These are phyloP conservation scores for Cladorrhinum sp. DNA, from an alignment of 2,329 filamentous ascomycete genomes.

Conservation along the genomic window DNA sequence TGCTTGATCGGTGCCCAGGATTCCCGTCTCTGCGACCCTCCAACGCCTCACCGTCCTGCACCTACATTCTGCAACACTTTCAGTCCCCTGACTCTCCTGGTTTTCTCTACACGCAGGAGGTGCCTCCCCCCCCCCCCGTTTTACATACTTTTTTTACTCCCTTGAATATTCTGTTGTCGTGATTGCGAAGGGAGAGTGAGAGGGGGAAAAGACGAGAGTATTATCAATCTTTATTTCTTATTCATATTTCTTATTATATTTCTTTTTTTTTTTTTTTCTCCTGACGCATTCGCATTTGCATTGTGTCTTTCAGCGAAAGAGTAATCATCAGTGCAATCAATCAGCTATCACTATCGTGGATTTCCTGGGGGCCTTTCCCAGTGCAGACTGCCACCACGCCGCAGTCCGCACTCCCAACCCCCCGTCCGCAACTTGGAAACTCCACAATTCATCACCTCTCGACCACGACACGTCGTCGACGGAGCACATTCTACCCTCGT, in stretches of 20 bases:
- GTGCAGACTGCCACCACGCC: not conserved
- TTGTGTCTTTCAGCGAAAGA: slow-evolving; percentile 5
- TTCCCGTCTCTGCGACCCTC: slow-evolving; percentile 13
- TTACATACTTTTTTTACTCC: not conserved
- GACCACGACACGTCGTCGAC: slow-evolving; percentile 30
- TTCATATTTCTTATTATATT: not conserved
- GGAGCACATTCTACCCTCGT: slow-evolving; percentile 17
- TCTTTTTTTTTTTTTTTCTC: not conserved
- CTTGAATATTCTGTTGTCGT: slow-evolving; percentile 10
- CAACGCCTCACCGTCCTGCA: slow-evolving; percentile 20
- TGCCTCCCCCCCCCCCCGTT: not conserved
- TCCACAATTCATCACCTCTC: slow-evolving; percentile 27
- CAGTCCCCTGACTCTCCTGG: slow-evolving; percentile 12
- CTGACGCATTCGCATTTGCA: slow-evolving; percentile 9
- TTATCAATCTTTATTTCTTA: not conserved
- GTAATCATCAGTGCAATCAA: slow-evolving; percentile 14
- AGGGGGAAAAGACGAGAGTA: slow-evolving; percentile 3
- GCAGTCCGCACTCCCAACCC: slow-evolving; percentile 27
- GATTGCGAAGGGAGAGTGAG: not conserved
- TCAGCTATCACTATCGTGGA: slow-evolving; percentile 22
- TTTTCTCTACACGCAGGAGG: slow-evolving; percentile 6
- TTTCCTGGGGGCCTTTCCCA: not conserved
- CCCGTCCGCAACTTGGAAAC: slow-evolving; percentile 24
- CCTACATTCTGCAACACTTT: slow-evolving; percentile 18
- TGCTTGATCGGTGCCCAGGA: slow-evolving; percentile 23